phyloP scores from a whole-genome alignment of 495 filamentous ascomycete species.

The Chaetomium cochliodes region DNA sequence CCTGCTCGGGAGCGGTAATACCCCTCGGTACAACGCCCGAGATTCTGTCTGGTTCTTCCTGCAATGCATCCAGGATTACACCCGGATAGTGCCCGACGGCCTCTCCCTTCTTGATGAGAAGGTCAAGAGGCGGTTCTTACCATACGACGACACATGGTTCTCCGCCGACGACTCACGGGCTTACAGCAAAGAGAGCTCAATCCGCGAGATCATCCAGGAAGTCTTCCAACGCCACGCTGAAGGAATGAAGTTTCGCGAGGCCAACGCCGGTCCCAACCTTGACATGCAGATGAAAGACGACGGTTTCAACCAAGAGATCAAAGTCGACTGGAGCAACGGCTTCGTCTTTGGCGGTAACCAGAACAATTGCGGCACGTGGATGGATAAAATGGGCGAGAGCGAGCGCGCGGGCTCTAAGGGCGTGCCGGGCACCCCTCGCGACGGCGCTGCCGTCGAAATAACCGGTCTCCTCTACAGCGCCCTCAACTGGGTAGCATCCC shows the following conservation, averaged over 20 bases:
- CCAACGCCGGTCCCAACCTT: constrained; percentile 82
- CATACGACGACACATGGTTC: constrained; percentile 95
- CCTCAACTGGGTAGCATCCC: constrained; percentile 69
- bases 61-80: constrained; percentile 93
- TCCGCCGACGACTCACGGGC: constrained; percentile 73
- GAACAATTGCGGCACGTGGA: constrained; percentile 96
- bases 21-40: constrained; percentile 94
- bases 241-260: constrained; percentile 88
- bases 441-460: constrained; percentile 94
- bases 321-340: constrained; percentile 89
- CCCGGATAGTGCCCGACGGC: constrained; percentile 77
- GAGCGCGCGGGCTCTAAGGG: constrained; percentile 88
- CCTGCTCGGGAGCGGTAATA: constrained; percentile 76
- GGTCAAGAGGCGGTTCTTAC: constrained; percentile 83
- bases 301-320: constrained; percentile 87
- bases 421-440: constrained; percentile 90
- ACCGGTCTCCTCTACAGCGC: constrained; percentile 89
- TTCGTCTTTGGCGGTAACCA: constrained; percentile 94
- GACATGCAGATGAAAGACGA: constrained; percentile 92
- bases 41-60: constrained; percentile 98
- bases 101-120: constrained; percentile 69
- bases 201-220: constrained; percentile 90
- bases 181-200: constrained; percentile 75
- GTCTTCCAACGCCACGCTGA: constrained; percentile 84
- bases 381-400: constrained; percentile 99